Base-by-base conservation (phyloP, 768 basidiomycete species). In the Lentinula raphanica region DNA sequence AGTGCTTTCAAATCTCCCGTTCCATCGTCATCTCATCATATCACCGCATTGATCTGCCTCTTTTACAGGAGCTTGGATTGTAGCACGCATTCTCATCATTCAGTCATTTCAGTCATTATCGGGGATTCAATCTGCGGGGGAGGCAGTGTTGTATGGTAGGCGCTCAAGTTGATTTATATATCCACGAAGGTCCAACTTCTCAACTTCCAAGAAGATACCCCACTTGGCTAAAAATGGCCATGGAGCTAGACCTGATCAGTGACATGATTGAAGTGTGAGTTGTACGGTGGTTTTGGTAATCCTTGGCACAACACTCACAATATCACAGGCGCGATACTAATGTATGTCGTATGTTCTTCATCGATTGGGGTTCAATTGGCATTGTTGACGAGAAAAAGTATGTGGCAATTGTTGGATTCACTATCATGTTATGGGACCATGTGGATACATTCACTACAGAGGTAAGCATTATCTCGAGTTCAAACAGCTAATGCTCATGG, bases 371-470 rank as follows among this genome's bases (percentile, higher is more conserved):
- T 15, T 19, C 15, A 21, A 32, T 19, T 31, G 12, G 11, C 7
- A n/a, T 21, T 21, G 19, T n/a, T 35, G 21, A 35, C 21, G 17
- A 35, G 23, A 17, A 50, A 35, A 17, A 50, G 49, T 32, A 50
- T 50, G 49, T 50, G 11, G 49, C 49, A 35, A 31, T 50, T 12
- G 29, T 50, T 12, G 49, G 49, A 5, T 50, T 50, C 31, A 50
- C 49, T 11, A 50, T 50, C 49, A 21, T 50, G 49, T 19, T 50
- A 21, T 50, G 49, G 49, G 49, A 50, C 49, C 49, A 50, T 50
- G 5, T 50, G 31, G 49, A 50, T 35, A 50, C 49, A n/a, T 50
- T 50, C 21, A 31, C 49, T 3, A 50, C 49, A 5, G 49, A 50
- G 49, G 49, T 50, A 35, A n/a, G 49, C 7, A 48, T 23, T 21